Evolutionary conservation across 441 rosid genomes (phyloP).

Genomic region (Eruca vesicaria): DNA sequence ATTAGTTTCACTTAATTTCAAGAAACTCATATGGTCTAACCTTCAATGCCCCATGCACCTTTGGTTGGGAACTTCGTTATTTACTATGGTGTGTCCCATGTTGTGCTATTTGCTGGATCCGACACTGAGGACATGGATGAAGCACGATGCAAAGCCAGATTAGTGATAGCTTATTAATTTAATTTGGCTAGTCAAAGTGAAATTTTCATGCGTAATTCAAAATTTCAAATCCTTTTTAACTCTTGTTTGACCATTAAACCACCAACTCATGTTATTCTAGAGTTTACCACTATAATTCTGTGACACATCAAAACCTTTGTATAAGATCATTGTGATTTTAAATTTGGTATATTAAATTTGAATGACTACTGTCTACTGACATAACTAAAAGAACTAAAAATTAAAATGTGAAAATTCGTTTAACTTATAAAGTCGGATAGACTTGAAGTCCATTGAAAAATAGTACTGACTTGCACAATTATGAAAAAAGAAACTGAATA

Average conservation of each 20-base stretch:
- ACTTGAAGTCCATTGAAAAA: background rate
- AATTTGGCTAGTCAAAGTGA: slow-evolving; percentile 11
- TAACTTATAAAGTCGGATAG: background rate
- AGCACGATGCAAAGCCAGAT: slow-evolving; percentile 22
- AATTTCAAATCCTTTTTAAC: background rate
- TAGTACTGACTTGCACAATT: background rate
- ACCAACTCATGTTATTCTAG: slow-evolving; percentile 5
- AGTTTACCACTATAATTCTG: background rate
- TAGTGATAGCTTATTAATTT: slow-evolving; percentile 8
- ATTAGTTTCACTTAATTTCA: background rate
- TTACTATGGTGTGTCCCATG: background rate
- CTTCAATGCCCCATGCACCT: background rate
- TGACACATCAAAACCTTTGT: background rate
- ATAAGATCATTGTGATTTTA: background rate
- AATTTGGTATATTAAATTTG: background rate
- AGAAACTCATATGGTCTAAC: background rate
- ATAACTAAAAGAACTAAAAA: background rate
- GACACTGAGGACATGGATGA: background rate
- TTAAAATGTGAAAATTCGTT: background rate
- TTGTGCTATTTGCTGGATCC: background rate
- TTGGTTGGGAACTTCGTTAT: background rate
- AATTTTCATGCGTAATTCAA: background rate
- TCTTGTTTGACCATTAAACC: background rate
- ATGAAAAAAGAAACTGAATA: background rate
- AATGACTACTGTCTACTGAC: background rate